Percentiles rank a stretch among this genome's conserved stretches.
Conservation (phyloP, 371 early-diverging fungal genomes). For the Dichotomocladium elegans region DNA sequence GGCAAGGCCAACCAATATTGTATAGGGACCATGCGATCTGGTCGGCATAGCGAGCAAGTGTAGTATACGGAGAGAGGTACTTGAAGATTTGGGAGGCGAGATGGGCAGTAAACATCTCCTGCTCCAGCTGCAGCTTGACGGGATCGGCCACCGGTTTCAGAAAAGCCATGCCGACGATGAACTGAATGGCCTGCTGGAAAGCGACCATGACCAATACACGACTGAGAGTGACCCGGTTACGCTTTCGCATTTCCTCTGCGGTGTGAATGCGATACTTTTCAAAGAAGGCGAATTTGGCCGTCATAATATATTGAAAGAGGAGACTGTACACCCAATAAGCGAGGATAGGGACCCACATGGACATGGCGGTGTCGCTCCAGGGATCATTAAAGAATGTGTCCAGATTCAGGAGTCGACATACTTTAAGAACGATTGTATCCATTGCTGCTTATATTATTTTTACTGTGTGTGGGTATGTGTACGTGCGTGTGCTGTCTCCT, state of each 20-base stretch:
- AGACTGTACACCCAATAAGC: constrained; percentile 72
- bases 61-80: constrained; percentile 7
- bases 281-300: constrained; percentile 54
- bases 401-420: too few relatives aligned
- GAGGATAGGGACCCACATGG: constrained; percentile 58
- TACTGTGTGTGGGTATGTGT: too few relatives aligned
- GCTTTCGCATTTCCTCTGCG: constrained; percentile 53
- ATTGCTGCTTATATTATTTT: too few relatives aligned
- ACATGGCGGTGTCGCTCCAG: constrained; percentile 55
- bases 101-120: constrained; percentile 9
- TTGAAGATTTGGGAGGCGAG: constrained; percentile 8
- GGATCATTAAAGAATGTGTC: constrained; percentile 9
- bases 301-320: constrained; percentile 57
- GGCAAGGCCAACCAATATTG: constrained; percentile 18
- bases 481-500: too few relatives aligned
- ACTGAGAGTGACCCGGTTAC: constrained; percentile 58
- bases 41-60: constrained; percentile 39
- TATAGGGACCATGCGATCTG: constrained; percentile 48
- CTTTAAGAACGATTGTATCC: too few relatives aligned
- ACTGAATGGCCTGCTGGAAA: constrained; percentile 54
- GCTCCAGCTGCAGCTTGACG: constrained; percentile 4
- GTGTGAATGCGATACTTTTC: constrained; percentile 74
- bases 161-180: constrained; percentile 25
- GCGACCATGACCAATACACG: constrained; percentile 54
- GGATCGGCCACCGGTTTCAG: constrained; percentile 18